phyloP scores from a whole-genome alignment of 2,329 filamentous ascomycete genomes.

The Diaporthe citrichinensis region DNA sequence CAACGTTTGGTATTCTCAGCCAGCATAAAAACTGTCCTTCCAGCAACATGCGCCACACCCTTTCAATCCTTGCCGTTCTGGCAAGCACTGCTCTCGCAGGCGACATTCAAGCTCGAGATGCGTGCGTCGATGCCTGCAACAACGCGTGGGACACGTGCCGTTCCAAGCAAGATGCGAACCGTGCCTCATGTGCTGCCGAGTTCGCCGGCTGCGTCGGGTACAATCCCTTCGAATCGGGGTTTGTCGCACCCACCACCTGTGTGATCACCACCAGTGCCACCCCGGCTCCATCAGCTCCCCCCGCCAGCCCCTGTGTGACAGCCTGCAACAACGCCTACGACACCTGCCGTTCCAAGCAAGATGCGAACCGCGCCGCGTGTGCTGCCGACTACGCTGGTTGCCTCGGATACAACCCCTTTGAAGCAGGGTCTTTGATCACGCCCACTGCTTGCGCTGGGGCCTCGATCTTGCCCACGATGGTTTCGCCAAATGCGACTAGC shows the following conservation, averaged over 20 bases:
- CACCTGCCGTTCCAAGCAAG: not conserved
- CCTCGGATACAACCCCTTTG: constrained; percentile 1
- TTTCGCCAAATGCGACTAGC: not conserved
- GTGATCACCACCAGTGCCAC: too few relatives aligned
- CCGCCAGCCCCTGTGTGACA: too few relatives aligned
- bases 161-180: not conserved
- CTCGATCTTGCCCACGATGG: not conserved
- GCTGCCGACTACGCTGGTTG: not conserved
- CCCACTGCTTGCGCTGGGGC: not conserved
- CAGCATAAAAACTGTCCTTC: not conserved
- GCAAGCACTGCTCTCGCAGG: constrained; percentile 7
- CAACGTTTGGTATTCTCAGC: not conserved
- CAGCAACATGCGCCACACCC: constrained; percentile 3
- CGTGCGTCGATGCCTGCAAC: not conserved
- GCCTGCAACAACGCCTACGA: too few relatives aligned
- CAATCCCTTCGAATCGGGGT: constrained; percentile 8
- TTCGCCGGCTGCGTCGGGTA: constrained; percentile 3
- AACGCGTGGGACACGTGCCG: not conserved
- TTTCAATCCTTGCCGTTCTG: constrained; percentile 9
- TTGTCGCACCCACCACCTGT: not conserved
- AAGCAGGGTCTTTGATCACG: not conserved
- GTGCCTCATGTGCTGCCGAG: not conserved
- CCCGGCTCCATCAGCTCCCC: too few relatives aligned
- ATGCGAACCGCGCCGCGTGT: not conserved
- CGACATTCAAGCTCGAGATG: constrained; percentile 1